Conservation (phyloP, 2,329 filamentous ascomycete genomes). For the Aspergillus sojae region DNA sequence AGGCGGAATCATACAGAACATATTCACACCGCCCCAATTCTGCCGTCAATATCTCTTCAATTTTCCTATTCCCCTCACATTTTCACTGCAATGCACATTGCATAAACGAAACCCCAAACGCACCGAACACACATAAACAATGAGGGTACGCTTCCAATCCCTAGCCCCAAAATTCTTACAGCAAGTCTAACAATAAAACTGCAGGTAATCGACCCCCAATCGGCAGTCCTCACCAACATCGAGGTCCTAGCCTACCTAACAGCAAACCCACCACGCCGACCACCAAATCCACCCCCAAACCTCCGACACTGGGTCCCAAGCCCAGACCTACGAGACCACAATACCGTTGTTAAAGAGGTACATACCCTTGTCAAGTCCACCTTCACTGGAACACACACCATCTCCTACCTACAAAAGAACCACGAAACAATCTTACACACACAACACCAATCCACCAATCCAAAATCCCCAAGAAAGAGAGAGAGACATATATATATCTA, state of each 20-base stretch:
- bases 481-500: too few relatives aligned
- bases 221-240: slow-evolving; percentile 47
- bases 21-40: slow-evolving; percentile 12
- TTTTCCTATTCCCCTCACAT: slow-evolving; percentile 8
- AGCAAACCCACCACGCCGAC: slow-evolving; percentile 44
- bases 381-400: too few relatives aligned
- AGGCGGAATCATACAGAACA: not conserved
- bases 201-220: slow-evolving; percentile 49
- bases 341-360: slow-evolving; percentile 51
- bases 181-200: not conserved
- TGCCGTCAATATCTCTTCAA: slow-evolving; percentile 9
- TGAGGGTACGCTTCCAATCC: not conserved
- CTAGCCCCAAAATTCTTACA: not conserved
- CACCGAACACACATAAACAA: not conserved
- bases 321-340: slow-evolving; percentile 48
- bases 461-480: too few relatives aligned
- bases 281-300: slow-evolving; percentile 42
- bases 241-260: slow-evolving; percentile 48
- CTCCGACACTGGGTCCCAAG: slow-evolving; percentile 42
- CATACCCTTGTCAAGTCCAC: slow-evolving; percentile 4
- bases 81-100: not conserved
- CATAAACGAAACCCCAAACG: not conserved
- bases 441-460: not conserved
- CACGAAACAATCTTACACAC: not conserved
- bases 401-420: not conserved